Percentiles rank a stretch among this genome's conserved stretches.
Conservation (phyloP, 2,329 filamentous ascomycete species). For the Pestalotiopsis sp. region DNA sequence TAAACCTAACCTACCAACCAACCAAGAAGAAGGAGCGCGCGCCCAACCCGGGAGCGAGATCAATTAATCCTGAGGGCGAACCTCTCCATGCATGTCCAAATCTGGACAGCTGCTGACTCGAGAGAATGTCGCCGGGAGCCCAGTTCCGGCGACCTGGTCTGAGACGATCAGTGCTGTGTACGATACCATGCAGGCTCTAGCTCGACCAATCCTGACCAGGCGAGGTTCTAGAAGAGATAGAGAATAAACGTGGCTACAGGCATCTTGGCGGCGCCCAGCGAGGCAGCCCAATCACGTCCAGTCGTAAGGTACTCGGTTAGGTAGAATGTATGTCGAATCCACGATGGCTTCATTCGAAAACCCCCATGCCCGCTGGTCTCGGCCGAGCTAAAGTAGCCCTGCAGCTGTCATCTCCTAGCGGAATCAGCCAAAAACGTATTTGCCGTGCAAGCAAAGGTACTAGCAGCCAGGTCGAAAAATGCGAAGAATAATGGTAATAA, state of each 20-base stretch:
- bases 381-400: neutral
- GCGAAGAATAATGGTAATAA: neutral
- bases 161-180: neutral
- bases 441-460: neutral
- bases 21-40: neutral
- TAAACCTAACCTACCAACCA: neutral
- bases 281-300: neutral
- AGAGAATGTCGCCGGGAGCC: neutral
- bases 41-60: neutral
- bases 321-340: neutral
- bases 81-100: neutral
- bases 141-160: constrained; percentile 2
- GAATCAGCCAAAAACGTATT: neutral
- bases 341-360: constrained; percentile 3
- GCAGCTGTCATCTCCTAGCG: neutral
- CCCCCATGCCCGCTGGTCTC: neutral
- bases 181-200: neutral
- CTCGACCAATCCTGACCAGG: neutral
- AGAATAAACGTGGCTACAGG: neutral
- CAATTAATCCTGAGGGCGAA: neutral
- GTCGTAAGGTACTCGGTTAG: too few relatives aligned
- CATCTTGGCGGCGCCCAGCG: neutral
- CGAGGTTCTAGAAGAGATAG: neutral
- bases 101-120: neutral
- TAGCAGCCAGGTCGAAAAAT: neutral